Percentiles rank a stretch among this genome's conserved stretches.
Evolutionary conservation across 495 filamentous ascomycete species (phyloP).

Genomic region (Aspergillus olivimuriae): DNA sequence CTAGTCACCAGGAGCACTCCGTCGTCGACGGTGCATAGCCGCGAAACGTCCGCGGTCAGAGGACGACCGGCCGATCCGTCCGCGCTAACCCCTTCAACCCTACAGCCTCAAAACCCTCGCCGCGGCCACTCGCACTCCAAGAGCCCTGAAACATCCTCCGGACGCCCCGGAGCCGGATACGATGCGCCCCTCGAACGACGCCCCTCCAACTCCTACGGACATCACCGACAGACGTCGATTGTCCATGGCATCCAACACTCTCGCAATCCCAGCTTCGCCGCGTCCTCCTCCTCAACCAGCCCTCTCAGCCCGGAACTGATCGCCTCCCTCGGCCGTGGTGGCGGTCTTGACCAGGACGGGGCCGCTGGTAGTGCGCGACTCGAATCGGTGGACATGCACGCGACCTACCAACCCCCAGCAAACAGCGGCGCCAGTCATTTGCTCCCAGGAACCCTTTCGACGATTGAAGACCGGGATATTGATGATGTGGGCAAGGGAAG

Average conservation of each 20-base stretch:
- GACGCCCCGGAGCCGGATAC: conserved; percentile 37
- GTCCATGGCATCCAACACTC: conserved; percentile 93
- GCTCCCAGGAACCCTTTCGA: conserved; percentile 27
- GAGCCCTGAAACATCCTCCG: conserved; percentile 39
- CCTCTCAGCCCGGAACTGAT: conserved; percentile 81
- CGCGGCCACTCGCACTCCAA: conserved; percentile 51
- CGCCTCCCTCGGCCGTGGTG: conserved; percentile 52
- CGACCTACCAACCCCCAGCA: conserved; percentile 19
- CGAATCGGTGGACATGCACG: conserved; percentile 29
- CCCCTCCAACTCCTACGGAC: conserved; percentile 68
- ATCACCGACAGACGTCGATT: conserved; percentile 90
- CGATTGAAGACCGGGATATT: conserved; percentile 36
- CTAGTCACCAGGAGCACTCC: conserved; percentile 40
- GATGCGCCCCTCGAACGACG: conserved; percentile 60
- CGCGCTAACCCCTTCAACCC: conserved; percentile 30
- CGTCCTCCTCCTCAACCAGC: conserved; percentile 58
- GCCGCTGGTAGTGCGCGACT: conserved; percentile 13
- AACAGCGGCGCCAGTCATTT: conserved; percentile 18
- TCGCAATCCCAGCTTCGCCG: conserved; percentile 70
- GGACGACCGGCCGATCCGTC: conserved; percentile 38
- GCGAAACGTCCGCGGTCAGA: conserved; percentile 39
- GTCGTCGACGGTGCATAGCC: conserved; percentile 45
- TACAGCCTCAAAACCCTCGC: conserved; percentile 36
- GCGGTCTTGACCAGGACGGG: conserved; percentile 19
- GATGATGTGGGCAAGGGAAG: conserved; percentile 19